Evolutionary conservation across 306 rosid species (phyloP).

Genomic region (Morella rubra): DNA sequence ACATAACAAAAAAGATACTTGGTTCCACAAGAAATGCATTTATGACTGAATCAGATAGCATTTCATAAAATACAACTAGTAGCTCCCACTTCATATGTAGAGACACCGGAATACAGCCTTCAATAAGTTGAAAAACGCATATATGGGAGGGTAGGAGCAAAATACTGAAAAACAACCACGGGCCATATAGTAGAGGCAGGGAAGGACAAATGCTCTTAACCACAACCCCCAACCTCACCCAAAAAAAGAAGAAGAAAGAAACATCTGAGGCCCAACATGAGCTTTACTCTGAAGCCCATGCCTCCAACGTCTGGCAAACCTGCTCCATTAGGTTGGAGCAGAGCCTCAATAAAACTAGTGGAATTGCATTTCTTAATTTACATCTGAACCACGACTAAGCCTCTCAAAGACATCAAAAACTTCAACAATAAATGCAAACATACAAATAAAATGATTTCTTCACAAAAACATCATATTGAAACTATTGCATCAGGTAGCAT

Average conservation of each 20-base stretch:
- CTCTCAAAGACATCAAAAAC: slow-evolving; percentile 6
- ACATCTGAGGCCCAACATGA: background rate
- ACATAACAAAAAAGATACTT: background rate
- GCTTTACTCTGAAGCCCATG: background rate
- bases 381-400: background rate
- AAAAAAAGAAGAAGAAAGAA: too few relatives aligned
- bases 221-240: too few relatives aligned
- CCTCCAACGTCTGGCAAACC: background rate
- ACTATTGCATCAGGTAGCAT: slow-evolving; percentile 6
- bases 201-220: too few relatives aligned
- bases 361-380: background rate
- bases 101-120: too few relatives aligned
- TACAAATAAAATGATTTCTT: background rate
- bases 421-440: background rate
- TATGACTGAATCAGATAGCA: background rate
- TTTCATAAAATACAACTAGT: background rate
- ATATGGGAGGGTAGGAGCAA: background rate
- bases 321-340: too few relatives aligned
- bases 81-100: too few relatives aligned
- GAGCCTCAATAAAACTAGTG: background rate
- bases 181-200: background rate
- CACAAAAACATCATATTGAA: background rate
- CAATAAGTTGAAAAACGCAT: too few relatives aligned
- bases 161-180: background rate
- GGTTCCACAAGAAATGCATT: background rate